These are phyloP conservation scores for Trametes cinnabarina DNA, from an alignment of 768 basidiomycete species.

Conservation along the genomic window DNA sequence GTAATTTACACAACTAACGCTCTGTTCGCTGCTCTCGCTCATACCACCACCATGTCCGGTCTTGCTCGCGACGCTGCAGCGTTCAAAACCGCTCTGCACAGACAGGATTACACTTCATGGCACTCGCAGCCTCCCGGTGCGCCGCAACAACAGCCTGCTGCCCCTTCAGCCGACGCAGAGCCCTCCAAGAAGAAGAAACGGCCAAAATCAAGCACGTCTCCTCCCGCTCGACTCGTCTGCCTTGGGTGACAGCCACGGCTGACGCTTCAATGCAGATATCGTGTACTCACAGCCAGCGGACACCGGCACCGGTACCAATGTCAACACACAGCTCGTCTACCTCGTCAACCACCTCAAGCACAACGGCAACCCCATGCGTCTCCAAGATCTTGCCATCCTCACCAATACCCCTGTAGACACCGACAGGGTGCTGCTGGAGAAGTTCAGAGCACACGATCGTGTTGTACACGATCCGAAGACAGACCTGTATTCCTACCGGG, in stretches of 20 bases:
- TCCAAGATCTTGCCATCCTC: slow-evolving; percentile 84
- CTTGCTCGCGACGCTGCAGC: slow-evolving; percentile 69
- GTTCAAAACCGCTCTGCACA: slow-evolving; percentile 62
- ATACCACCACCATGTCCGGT: slow-evolving; percentile 49
- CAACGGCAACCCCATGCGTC: slow-evolving; percentile 64
- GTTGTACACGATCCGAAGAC: slow-evolving; percentile 81
- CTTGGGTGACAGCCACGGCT: slow-evolving; percentile 21
- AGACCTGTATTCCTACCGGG: slow-evolving; percentile 84
- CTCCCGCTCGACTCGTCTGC: slow-evolving; percentile 20
- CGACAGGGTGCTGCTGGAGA: slow-evolving; percentile 68
- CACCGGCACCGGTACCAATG: slow-evolving; percentile 74
- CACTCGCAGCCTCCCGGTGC: slow-evolving; percentile 58
- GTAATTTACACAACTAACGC: too few species aligned
- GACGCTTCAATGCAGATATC: slow-evolving; percentile 46
- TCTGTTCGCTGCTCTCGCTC: neutral
- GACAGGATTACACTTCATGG: slow-evolving; percentile 74
- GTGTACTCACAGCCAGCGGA: slow-evolving; percentile 89
- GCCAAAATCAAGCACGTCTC: slow-evolving; percentile 60
- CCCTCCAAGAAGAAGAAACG: slow-evolving; percentile 54
- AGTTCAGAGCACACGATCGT: slow-evolving; percentile 78
- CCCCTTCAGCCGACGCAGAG: slow-evolving; percentile 44
- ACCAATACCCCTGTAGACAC: slow-evolving; percentile 76
- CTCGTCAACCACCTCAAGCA: slow-evolving; percentile 83
- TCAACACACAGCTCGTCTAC: slow-evolving; percentile 86
- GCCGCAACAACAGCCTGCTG: slow-evolving; percentile 32